Evolutionary conservation across 805 yeast species (phyloP), one percentile per base, ranked within the genome.

Genomic region (Candida vartiovaarae): DNA sequence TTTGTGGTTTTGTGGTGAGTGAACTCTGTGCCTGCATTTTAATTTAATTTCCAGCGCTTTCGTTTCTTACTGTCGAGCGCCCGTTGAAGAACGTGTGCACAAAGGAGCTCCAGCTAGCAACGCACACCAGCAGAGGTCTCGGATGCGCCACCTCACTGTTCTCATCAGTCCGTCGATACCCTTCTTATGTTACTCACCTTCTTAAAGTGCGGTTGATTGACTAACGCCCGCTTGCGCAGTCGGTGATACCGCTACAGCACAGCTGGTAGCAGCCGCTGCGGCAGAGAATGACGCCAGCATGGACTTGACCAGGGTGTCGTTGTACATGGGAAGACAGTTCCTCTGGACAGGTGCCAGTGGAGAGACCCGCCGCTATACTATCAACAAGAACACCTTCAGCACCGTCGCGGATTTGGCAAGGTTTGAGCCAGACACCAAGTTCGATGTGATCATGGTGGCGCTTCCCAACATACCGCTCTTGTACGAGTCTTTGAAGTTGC

Each of bases 191-290:
- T 6, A 27, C 15, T 29, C 31, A 9, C 8, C 33, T 31, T 15
- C 30, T 8, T 15, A n/a, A 32, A 30, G 20, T 15, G 20, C 20
- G 20, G 20, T 15, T 15, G 20, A 15, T 15, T 15, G 20, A 15
- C 20, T 15, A 15, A 15, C 20, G 20, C 20, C 20, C 20, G 20
- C 20, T n/a, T 23, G 24, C 24, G 6, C 39, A 51, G 55, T 51
- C 35, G 55, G 55, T 11, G 53, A 51, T 28, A 38, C 53, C 6
- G 45, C 49, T 6, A 45, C 49, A 6, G 40, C 50, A 4, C 45
- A 47, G 10, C 34, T 40, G 20, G 29, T 51, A n/a, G 37, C 43
- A 11, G 31, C 35, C 27, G 34, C 41, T 40, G 30, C 32, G 28
- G 34, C 44, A 25, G 32, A 31, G 24, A 38, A 29, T 23, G 32